Evolutionary conservation across 2,329 filamentous ascomycete species (phyloP), one percentile per base, ranked within the genome.

Genomic region (Penicillium decumbens): DNA sequence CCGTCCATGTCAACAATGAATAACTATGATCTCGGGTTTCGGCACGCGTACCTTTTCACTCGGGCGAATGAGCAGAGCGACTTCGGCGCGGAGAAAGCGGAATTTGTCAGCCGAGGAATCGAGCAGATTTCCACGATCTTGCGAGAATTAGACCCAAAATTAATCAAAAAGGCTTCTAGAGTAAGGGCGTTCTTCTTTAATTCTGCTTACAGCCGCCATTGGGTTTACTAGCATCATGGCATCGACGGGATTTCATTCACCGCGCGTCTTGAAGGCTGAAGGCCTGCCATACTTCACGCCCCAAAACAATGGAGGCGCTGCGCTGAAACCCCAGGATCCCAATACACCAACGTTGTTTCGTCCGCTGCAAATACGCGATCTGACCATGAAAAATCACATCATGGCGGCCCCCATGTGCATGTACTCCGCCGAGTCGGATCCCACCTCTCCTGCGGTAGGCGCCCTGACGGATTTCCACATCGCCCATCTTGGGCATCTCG

Each of bases 391-490:
- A 57, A 87, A 87, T 66, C 80, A 84, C 55, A 80, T 87, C 52
- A 77, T 82, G 53, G 74, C 77, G 10, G 77, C 80, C 3, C 83
- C 83, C 0, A 72, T 85, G 30, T 87, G 83, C 68, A 83, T 84
- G 65, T 87, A 87, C 66, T 82, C 78, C 1, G 77, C 82, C 6
- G 66, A 83, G 33, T 76, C 85, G 3, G 51, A 67, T 38, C 61
- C 58, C 1, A 35, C 47, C 7, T 66, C 64, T 4, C 60, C 65
- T 3, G 47, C 45, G 8, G 49, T 61, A 56, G 84, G 91, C 15
- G 85, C 91, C 67, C 72, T 85, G 47, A 91, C 87, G 1, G 80
- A 87, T 65, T 95, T 83, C 79, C 89, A 95, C 68, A 75, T 92
- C 40, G 83, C 89, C 24, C 89, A 95, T 63, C 77, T 92, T 7